Conservation (phyloP, 106 monocot species). For the Allium fistulosum region DNA sequence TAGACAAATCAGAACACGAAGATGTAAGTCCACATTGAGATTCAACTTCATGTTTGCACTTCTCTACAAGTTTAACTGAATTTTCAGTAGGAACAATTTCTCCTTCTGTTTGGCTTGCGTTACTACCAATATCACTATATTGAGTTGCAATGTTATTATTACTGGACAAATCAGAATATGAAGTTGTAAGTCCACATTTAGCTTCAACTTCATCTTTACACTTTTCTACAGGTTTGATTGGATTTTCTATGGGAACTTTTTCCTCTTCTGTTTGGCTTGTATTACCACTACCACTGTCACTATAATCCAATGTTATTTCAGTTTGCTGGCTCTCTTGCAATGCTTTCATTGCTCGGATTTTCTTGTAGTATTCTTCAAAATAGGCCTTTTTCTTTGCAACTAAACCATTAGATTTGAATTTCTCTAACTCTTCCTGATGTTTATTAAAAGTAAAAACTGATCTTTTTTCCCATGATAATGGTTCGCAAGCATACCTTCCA, state of each 20-base stretch:
- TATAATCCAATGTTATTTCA: constrained; percentile 49
- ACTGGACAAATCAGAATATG: constrained; percentile 6
- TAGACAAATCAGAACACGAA: constrained; percentile 5
- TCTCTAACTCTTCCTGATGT: constrained; percentile 72
- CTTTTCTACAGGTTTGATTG: constrained; percentile 12
- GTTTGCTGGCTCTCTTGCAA: constrained; percentile 49
- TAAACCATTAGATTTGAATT: constrained; percentile 71
- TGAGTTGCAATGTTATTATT: neutral
- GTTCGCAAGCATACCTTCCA: constrained; percentile 62
- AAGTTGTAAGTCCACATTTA: constrained; percentile 1
- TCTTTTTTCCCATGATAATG: constrained; percentile 82
- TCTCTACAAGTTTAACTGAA: neutral
- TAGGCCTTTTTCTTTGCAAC: constrained; percentile 90
- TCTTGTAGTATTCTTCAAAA: constrained; percentile 88
- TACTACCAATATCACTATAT: constrained; percentile 5
- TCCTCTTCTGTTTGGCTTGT: constrained; percentile 48
- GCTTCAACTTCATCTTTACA: constrained; percentile 7
- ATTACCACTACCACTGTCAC: constrained; percentile 41
- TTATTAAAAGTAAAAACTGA: constrained; percentile 68
- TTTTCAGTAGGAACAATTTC: constrained; percentile 1
- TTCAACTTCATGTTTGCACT: neutral
- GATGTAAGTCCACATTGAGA: constrained; percentile 2
- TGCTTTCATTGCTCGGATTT: constrained; percentile 47
- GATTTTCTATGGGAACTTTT: constrained; percentile 2
- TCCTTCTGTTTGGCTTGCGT: constrained; percentile 1